Conservation (phyloP, 345 rosid species). For the Erodium maritimum region DNA sequence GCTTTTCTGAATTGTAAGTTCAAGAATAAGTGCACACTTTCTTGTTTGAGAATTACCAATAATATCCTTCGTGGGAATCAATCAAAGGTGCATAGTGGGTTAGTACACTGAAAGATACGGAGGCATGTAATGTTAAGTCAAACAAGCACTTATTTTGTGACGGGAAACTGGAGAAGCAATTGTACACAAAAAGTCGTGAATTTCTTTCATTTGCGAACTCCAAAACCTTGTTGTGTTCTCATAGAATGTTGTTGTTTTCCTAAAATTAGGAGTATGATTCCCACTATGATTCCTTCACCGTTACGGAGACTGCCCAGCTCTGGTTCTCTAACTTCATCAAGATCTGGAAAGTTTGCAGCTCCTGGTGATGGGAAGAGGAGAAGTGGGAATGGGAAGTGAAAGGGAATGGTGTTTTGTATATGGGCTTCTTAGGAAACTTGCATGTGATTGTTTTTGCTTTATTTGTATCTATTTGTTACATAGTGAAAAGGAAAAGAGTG, state of each 20-base stretch:
- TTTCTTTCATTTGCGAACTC: neutral
- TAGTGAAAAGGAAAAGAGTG: neutral
- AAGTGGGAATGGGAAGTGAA: constrained; percentile 37
- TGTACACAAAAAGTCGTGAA: neutral
- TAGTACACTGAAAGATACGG: too few relatives aligned
- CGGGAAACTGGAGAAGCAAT: too few relatives aligned
- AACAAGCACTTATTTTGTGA: neutral
- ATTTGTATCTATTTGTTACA: neutral
- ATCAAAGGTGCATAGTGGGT: too few relatives aligned
- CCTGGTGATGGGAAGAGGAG: constrained; percentile 42
- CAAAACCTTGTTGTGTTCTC: neutral
- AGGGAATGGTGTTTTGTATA: constrained; percentile 9
- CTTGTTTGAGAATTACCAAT: too few relatives aligned
- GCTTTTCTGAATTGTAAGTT: too few relatives aligned
- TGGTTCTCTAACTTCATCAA: constrained; percentile 21
- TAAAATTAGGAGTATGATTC: constrained; percentile 48
- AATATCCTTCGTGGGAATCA: too few relatives aligned
- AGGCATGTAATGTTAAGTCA: too few relatives aligned
- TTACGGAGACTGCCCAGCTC: constrained; percentile 38
- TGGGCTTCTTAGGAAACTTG: constrained; percentile 7
- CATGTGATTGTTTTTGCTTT: neutral
- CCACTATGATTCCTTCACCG: constrained; percentile 32
- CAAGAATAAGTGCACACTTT: too few relatives aligned
- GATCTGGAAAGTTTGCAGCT: constrained; percentile 20
- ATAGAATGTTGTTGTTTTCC: neutral